Percentiles rank a stretch among this genome's conserved stretches.
These are phyloP conservation scores for Cyclotella kingstonii DNA, from an alignment of 108 stramenopile genomes.

Conservation along the genomic window DNA sequence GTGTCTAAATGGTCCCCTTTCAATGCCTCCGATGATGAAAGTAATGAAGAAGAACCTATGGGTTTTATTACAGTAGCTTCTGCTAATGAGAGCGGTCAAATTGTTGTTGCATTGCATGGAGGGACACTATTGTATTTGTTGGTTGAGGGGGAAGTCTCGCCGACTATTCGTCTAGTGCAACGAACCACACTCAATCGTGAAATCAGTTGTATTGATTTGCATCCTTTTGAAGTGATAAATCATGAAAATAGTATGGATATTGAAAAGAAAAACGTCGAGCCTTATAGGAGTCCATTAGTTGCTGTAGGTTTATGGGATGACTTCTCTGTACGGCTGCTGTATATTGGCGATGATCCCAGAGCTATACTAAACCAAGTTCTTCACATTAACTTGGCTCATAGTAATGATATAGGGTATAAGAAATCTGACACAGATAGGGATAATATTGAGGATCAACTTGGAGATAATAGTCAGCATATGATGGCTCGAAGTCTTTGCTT, in stretches of 20 bases:
- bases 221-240: slow-evolving; percentile 60
- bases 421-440: not conserved
- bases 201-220: slow-evolving; percentile 90
- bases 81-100: slow-evolving; percentile 87
- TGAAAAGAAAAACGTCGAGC: slow-evolving; percentile 15
- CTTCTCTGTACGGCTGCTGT: slow-evolving; percentile 85
- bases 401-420: slow-evolving; percentile 20
- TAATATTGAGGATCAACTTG: slow-evolving; percentile 20
- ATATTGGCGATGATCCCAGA: slow-evolving; percentile 44
- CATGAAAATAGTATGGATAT: slow-evolving; percentile 51
- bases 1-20: slow-evolving; percentile 54
- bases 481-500: slow-evolving; percentile 83
- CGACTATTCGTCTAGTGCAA: slow-evolving; percentile 30
- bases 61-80: slow-evolving; percentile 86
- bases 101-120: slow-evolving; percentile 78
- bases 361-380: slow-evolving; percentile 35
- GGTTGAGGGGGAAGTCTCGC: slow-evolving; percentile 32
- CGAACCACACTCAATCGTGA: slow-evolving; percentile 80
- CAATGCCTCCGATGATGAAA: slow-evolving; percentile 23
- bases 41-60: slow-evolving; percentile 43
- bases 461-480: slow-evolving; percentile 53
- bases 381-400: slow-evolving; percentile 50
- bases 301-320: slow-evolving; percentile 93
- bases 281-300: slow-evolving; percentile 36
- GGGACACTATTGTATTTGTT: slow-evolving; percentile 70